Base-by-base conservation (phyloP, 2,329 filamentous ascomycete species). In the Colletotrichum acutatum region DNA sequence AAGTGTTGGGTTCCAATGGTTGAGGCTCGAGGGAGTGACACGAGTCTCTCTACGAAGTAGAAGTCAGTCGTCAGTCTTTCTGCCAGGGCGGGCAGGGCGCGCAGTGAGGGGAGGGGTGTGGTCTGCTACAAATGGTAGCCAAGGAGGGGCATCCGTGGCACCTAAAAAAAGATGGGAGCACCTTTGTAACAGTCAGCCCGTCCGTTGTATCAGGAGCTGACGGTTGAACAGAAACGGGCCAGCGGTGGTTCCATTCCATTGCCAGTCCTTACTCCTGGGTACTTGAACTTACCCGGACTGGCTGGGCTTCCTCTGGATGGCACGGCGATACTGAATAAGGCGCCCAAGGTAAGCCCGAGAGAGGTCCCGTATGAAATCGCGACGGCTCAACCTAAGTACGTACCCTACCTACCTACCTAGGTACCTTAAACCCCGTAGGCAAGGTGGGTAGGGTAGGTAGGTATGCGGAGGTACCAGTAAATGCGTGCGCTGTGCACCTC, bases 1-100 rank as follows among this genome's bases (percentile, higher is more conserved):
- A 71, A 73, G 46, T 71, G 66, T 73, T 71, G 60, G 37, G 61
- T 57, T 73, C 61, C 46, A 68, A 57, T 53, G 66, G 71, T 65
- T 71, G 71, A 65, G 66, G 16, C 37, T 42, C 6, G 37, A 7
- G 14, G 19, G 16, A 19, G 6, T 6, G 11, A 34, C 32, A 34
- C 11, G 37, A 70, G 32, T 30, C 24, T 30, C 30, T 5, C 26
- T 26, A n/a, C n/a, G n/a, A n/a, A n/a, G n/a, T n/a, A 3, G 30
- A 56, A 61, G 60, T 65, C 34, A 49, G 61, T 53, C 34, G 16
- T 49, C 28, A 53, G 28, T 54, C 22, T 42, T 42, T 7, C 14
- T 19, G 37, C 14, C 37, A 3, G 37, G 16, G 49, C 32, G 24
- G 53, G 32, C 22, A 34, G 54, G 24, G 34, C 24, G 54, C 49